A percentile compares a stretch with the other conserved stretches of the same genome.
phyloP scores from a whole-genome alignment of 2,329 filamentous ascomycete species.

The Calonectria ilicicola region DNA sequence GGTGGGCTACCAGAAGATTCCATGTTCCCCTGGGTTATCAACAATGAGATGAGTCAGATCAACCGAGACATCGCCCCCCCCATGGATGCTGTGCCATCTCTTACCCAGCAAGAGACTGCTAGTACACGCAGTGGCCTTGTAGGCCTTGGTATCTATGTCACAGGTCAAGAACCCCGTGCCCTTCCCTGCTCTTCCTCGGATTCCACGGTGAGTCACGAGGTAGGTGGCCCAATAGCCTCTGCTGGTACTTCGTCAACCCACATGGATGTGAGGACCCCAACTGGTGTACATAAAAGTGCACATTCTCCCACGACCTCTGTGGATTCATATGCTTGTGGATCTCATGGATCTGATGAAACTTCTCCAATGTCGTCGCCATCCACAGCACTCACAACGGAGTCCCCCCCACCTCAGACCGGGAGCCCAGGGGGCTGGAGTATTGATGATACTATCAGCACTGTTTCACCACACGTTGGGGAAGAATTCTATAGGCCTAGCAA shows the following conservation, averaged over 20 bases:
- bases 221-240: background rate
- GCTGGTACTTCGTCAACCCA: background rate
- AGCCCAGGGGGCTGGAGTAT: background rate
- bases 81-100: background rate
- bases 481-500: background rate
- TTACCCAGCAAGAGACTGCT: constrained; percentile 17
- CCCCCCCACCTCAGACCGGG: background rate
- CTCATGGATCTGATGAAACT: background rate
- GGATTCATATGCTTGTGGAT: background rate
- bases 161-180: background rate
- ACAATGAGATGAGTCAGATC: background rate
- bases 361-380: background rate
- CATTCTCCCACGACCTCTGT: background rate
- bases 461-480: background rate
- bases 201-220: background rate
- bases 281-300: background rate
- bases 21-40: background rate
- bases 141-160: background rate
- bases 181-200: background rate
- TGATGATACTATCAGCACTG: background rate
- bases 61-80: background rate
- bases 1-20: background rate
- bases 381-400: background rate
- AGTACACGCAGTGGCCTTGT: constrained; percentile 7
- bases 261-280: background rate